Evolutionary conservation across 805 yeast species (phyloP).

Genomic region (Starmerella lactis-condensi): DNA sequence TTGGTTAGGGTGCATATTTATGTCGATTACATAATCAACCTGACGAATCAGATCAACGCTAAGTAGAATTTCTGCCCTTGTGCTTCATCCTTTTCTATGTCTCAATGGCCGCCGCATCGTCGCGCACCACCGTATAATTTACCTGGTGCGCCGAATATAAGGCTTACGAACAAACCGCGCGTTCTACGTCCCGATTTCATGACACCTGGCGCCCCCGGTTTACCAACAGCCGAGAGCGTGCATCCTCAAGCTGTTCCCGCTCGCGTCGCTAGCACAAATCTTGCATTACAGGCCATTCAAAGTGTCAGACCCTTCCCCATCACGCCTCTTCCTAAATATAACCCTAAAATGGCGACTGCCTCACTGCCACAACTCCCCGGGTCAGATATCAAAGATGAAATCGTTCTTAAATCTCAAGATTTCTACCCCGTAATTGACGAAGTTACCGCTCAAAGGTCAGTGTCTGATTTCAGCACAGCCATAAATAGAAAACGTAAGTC

Average conservation of each 20-base stretch:
- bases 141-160: too few species aligned
- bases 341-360: conserved; percentile 12
- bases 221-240: neutral
- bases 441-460: conserved; percentile 16
- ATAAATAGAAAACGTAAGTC: conserved; percentile 18
- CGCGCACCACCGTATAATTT: too few species aligned
- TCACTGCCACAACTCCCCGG: conserved; percentile 16
- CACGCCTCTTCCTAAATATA: conserved; percentile 11
- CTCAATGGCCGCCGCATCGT: too few species aligned
- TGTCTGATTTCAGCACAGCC: conserved; percentile 15
- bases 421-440: conserved; percentile 14
- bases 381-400: conserved; percentile 15
- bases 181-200: neutral
- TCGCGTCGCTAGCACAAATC: conserved; percentile 15
- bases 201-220: neutral
- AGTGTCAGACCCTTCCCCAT: conserved; percentile 12
- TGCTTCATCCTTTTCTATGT: too few species aligned
- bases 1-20: too few species aligned
- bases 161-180: too few species aligned
- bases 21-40: too few species aligned
- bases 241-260: conserved; percentile 3
- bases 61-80: too few species aligned
- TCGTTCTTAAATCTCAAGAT: conserved; percentile 6
- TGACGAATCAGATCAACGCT: too few species aligned
- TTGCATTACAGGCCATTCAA: conserved; percentile 16